A percentile compares a stretch with the other conserved stretches of the same genome.
Evolutionary conservation across 2,329 filamentous ascomycete species (phyloP).

Genomic region (Pseudogymnoascus verrucosus): DNA sequence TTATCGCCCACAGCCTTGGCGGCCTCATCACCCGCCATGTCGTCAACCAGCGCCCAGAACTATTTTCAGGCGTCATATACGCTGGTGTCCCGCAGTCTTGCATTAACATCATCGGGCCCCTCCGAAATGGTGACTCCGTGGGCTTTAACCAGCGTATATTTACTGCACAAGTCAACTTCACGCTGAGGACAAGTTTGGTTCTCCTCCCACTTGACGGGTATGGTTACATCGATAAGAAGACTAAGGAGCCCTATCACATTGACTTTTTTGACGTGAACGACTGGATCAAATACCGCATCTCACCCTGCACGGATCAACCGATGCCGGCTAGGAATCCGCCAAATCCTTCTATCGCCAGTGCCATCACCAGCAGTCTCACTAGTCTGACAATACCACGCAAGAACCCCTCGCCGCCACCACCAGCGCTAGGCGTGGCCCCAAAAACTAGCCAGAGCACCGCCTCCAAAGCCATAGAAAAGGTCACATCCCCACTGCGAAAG

Average conservation of each 20-base stretch:
- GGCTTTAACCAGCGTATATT: constrained; percentile 82
- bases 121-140: constrained; percentile 89
- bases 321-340: constrained; percentile 47
- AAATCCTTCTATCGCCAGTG: constrained; percentile 23
- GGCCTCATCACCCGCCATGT: constrained; percentile 83
- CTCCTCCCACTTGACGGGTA: constrained; percentile 66
- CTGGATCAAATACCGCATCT: constrained; percentile 72
- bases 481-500: neutral
- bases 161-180: constrained; percentile 90
- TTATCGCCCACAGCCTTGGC: constrained; percentile 81
- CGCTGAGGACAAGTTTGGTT: constrained; percentile 75
- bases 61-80: constrained; percentile 80
- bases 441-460: neutral
- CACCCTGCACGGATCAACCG: constrained; percentile 63
- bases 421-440: neutral
- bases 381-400: constrained; percentile 21
- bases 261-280: constrained; percentile 75
- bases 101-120: constrained; percentile 81
- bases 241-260: constrained; percentile 70
- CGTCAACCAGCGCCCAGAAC: constrained; percentile 74
- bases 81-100: constrained; percentile 79
- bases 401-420: constrained; percentile 15
- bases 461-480: neutral
- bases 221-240: constrained; percentile 65
- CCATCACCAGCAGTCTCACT: constrained; percentile 29